Conservation (phyloP, 1,284 basidiomycete species). For the Boletus sp. region DNA sequence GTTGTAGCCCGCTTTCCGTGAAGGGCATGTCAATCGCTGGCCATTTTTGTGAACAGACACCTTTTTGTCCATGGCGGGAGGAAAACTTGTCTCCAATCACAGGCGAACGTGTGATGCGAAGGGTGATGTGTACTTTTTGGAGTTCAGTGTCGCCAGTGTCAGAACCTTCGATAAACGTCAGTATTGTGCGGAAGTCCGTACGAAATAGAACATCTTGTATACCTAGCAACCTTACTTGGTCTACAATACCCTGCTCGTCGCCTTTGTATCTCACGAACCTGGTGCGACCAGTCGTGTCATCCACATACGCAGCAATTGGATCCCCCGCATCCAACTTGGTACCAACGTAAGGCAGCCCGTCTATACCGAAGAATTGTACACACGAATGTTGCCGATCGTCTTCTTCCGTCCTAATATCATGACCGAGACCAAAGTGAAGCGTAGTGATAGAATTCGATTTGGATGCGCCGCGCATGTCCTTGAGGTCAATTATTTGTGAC, state of each 20-base stretch:
- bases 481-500: constrained; percentile 87
- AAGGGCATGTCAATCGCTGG: constrained; percentile 98
- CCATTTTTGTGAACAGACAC: constrained; percentile 99
- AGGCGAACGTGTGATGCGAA: constrained; percentile 91
- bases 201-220: constrained; percentile 24
- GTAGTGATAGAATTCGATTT: constrained; percentile 52
- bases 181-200: background rate
- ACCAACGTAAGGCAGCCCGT: constrained; percentile 86
- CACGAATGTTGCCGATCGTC: constrained; percentile 57
- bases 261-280: constrained; percentile 95
- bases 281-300: constrained; percentile 83
- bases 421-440: constrained; percentile 85
- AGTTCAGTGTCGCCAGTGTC: constrained; percentile 86
- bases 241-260: constrained; percentile 88
- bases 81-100: constrained; percentile 99
- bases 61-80: constrained; percentile 98
- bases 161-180: constrained; percentile 48
- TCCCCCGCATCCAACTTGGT: constrained; percentile 71
- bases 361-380: constrained; percentile 67
- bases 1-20: constrained; percentile 97
- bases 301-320: constrained; percentile 81
- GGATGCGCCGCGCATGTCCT: constrained; percentile 68
- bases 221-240: constrained; percentile 91
- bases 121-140: constrained; percentile 91
- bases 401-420: constrained; percentile 60